phyloP scores from a whole-genome alignment of 1,139 yeast species.

The Insectozyma bohioensis region DNA sequence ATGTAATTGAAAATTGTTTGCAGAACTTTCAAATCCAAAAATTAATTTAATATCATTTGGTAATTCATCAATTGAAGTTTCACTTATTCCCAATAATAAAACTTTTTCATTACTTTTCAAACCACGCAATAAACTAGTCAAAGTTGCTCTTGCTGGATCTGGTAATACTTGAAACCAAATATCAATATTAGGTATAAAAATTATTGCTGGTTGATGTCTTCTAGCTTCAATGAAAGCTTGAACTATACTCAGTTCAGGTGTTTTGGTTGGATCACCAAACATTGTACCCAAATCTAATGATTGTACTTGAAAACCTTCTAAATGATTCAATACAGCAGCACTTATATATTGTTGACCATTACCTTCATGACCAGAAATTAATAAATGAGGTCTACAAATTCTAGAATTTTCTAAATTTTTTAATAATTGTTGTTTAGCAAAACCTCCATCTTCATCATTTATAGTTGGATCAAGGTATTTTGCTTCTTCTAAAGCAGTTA shows the following conservation, averaged over 20 bases:
- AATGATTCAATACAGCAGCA: conserved; percentile 73
- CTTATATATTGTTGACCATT: conserved; percentile 88
- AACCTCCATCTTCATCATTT: conserved; percentile 64
- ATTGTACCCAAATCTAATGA: conserved; percentile 77
- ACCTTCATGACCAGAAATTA: conserved; percentile 75
- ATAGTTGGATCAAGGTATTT: conserved; percentile 59
- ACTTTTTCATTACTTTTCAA: conserved; percentile 73
- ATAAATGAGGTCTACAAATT: conserved; percentile 77
- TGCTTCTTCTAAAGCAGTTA: conserved; percentile 69
- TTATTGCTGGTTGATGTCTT: conserved; percentile 84
- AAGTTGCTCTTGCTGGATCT: conserved; percentile 67
- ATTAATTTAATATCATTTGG: conserved; percentile 41
- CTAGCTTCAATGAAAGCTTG: conserved; percentile 87
- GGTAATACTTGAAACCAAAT: conserved; percentile 73
- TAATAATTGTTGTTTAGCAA: conserved; percentile 62
- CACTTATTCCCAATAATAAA: conserved; percentile 76
- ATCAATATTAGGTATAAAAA: conserved; percentile 82
- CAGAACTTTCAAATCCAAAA: conserved; percentile 51
- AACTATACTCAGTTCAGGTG: conserved; percentile 82
- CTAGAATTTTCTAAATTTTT: conserved; percentile 62
- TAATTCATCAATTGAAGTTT: conserved; percentile 34
- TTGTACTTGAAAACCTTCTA: conserved; percentile 92
- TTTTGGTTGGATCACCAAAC: conserved; percentile 76
- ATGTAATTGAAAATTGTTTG: conserved; percentile 48
- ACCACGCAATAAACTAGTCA: conserved; percentile 66